Conservation (phyloP, 176 grass and related monocot genomes). For the Thalia dealbata region DNA sequence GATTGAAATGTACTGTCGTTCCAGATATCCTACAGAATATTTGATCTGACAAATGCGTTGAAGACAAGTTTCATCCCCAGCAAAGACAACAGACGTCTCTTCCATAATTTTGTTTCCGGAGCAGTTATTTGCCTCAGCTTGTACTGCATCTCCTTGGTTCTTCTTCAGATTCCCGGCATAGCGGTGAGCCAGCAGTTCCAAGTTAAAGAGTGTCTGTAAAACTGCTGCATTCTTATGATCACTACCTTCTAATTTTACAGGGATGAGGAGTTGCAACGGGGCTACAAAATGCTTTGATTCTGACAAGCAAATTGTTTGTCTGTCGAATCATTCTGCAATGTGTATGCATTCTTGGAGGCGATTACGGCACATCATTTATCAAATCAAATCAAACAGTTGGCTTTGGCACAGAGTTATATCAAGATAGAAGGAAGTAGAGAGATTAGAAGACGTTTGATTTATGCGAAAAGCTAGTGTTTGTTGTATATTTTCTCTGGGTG, state of each 20-base stretch:
- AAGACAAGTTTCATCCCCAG: conserved; percentile 35
- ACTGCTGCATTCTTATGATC: neutral
- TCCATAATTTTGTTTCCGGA: conserved; percentile 37
- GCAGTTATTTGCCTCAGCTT: conserved; percentile 23
- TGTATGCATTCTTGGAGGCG: neutral
- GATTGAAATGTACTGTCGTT: neutral
- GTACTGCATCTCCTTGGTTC: conserved; percentile 29
- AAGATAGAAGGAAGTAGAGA: neutral
- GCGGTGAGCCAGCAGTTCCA: conserved; percentile 13
- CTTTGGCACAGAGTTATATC: neutral
- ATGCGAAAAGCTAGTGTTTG: neutral
- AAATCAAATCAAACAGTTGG: neutral
- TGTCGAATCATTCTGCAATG: neutral
- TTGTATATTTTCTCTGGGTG: neutral
- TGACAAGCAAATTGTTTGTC: neutral
- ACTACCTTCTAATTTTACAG: neutral
- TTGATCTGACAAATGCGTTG: conserved; percentile 36
- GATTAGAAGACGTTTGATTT: neutral
- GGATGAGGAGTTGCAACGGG: neutral
- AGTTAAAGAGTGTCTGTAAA: neutral
- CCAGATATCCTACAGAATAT: conserved; percentile 43
- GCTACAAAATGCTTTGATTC: neutral
- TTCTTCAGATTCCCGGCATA: conserved; percentile 29
- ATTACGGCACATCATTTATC: neutral
- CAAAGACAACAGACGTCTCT: conserved; percentile 32